phyloP scores from a whole-genome alignment of 1,284 basidiomycete species.

The Papiliotrema terrestris region DNA sequence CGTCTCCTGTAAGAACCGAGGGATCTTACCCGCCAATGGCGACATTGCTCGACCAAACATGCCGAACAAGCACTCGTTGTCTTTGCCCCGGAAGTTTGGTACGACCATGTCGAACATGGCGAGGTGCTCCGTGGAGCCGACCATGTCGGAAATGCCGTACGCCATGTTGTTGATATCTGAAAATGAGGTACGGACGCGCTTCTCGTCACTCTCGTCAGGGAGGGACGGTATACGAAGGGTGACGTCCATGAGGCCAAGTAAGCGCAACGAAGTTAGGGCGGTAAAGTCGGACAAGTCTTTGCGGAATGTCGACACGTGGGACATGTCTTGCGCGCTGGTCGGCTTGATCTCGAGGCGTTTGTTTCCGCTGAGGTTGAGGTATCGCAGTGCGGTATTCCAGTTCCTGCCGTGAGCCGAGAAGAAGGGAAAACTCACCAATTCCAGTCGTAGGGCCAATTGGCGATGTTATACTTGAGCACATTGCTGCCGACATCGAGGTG shows the following conservation, averaged over 20 bases:
- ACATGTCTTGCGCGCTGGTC: constrained; percentile 52
- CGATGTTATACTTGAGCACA: constrained; percentile 93
- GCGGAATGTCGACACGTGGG: constrained; percentile 45
- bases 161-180: constrained; percentile 90
- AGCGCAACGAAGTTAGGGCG: constrained; percentile 72
- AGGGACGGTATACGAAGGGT: constrained; percentile 79
- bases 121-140: constrained; percentile 70
- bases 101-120: constrained; percentile 91
- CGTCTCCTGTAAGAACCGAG: constrained; percentile 75
- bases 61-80: constrained; percentile 87
- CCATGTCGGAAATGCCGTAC: constrained; percentile 95
- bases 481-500: constrained; percentile 94
- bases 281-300: constrained; percentile 76
- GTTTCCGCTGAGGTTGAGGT: constrained; percentile 84
- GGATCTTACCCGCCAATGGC: constrained; percentile 47
- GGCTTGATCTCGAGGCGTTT: constrained; percentile 84
- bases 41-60: constrained; percentile 83
- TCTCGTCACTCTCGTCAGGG: constrained; percentile 87
- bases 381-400: constrained; percentile 88
- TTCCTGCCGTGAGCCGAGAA: constrained; percentile 61
- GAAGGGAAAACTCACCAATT: constrained; percentile 71
- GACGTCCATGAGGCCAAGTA: constrained; percentile 96
- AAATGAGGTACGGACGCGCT: constrained; percentile 86
- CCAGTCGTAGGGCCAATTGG: constrained; percentile 99
- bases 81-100: constrained; percentile 74